Evolutionary conservation across 108 stramenopile genomes (phyloP), one percentile per base, ranked within the genome.

Genomic region (Asterionellopsis glacialis): DNA sequence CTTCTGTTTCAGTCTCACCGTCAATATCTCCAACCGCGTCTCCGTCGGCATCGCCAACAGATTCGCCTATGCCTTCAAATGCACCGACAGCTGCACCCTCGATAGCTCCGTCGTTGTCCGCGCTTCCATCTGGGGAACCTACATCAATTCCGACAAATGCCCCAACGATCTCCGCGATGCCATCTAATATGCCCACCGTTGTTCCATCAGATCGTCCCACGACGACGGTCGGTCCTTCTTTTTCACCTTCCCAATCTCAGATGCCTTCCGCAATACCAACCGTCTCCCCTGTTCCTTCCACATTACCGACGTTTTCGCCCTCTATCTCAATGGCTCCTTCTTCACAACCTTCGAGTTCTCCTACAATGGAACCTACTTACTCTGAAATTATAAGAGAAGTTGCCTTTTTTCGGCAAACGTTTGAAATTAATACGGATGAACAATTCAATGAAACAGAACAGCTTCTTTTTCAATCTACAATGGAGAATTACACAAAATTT

Each of bases 361-460:
- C 76, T 14, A 65, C 76, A 16, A 14, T 26, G 15, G 39, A 59
- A 51, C 65, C 77, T 7, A 69, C 72, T 5, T 66, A 67, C 23
- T 27, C 15, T 11, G 24, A 45, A 39, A 41, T 48, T 1, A 66
- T 41, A 25, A 11, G 38, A 0, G 55, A 44, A 40, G 40, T 38
- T 12, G 40, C 45, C 25, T 58, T 54, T 1, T 74, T 74, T 64
- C 51, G 56, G n/a, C 73, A 73, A 57, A 13, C 15, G 16, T 67
- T 74, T 27, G 38, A 25, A 15, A 59, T 74, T 25, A 65, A 28
- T 13, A 68, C 69, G 47, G 61, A 68, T 9, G 38, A 59, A 33
- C n/a, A 48, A 25, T 70, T 75, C 18, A 55, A 41, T 3, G 61
- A 53, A 4, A 24, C 39, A 6, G 74, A 69, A 28, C 45, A 47